A percentile compares a stretch with the other conserved stretches of the same genome.
phyloP scores from a whole-genome alignment of 805 yeast species.

The Blastobotrys peoriensis region DNA sequence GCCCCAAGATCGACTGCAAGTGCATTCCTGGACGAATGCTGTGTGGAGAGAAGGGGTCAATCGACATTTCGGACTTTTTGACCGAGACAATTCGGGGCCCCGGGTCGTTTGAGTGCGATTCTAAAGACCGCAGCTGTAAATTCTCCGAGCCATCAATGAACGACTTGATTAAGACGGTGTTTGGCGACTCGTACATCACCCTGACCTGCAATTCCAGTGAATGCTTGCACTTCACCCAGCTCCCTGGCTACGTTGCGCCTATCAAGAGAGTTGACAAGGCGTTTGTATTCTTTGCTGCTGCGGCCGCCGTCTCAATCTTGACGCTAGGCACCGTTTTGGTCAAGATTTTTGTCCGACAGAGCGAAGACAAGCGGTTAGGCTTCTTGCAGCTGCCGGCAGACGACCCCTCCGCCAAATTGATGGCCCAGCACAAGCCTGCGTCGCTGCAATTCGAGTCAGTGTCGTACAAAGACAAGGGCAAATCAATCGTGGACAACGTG shows the following conservation, averaged over 20 bases:
- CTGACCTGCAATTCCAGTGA: conserved; percentile 80
- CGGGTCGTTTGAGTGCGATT: conserved; percentile 81
- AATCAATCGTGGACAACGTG: conserved; percentile 50
- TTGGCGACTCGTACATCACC: conserved; percentile 91
- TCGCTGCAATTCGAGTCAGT: conserved; percentile 71
- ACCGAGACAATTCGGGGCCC: conserved; percentile 90
- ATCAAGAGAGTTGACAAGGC: conserved; percentile 30
- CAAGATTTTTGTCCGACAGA: conserved; percentile 15
- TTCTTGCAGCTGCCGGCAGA: conserved; percentile 28
- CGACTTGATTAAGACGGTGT: conserved; percentile 78
- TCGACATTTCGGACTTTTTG: conserved; percentile 88
- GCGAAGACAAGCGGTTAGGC: conserved; percentile 17
- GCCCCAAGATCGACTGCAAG: conserved; percentile 73
- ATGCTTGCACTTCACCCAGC: conserved; percentile 84
- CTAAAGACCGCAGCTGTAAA: conserved; percentile 53
- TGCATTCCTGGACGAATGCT: conserved; percentile 90
- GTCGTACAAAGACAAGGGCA: conserved; percentile 50
- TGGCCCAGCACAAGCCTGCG: conserved; percentile 56
- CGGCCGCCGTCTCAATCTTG: conserved; percentile 18
- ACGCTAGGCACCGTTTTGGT: conserved; percentile 11
- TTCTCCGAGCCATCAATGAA: conserved; percentile 97
- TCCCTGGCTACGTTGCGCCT: conserved; percentile 84
- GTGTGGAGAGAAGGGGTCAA: conserved; percentile 91
- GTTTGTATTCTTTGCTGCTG: conserved; percentile 21
- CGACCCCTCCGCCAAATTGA: conserved; percentile 42